phyloP scores from a whole-genome alignment of 2,329 filamentous ascomycete species.

The Trichophyton simii region DNA sequence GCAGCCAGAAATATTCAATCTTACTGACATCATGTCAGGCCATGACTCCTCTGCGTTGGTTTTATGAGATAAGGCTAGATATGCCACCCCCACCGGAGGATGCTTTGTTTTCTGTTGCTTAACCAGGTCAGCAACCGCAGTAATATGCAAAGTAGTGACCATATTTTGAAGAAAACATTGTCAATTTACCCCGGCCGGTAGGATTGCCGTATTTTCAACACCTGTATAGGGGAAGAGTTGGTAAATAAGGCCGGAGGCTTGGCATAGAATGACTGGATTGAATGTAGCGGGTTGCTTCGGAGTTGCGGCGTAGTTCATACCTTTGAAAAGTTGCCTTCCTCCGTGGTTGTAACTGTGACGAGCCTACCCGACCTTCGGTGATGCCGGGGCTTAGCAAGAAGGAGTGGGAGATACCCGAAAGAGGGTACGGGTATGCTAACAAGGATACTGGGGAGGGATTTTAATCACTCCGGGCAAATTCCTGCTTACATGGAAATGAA shows the following conservation, averaged over 20 bases:
- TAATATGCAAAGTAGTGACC: background rate
- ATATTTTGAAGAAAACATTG: background rate
- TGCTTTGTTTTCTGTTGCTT: background rate
- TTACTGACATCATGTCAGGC: background rate
- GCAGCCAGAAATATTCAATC: too few relatives aligned
- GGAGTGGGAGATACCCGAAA: background rate
- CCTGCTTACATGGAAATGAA: background rate
- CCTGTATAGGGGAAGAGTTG: too few relatives aligned
- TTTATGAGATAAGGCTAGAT: constrained; percentile 16
- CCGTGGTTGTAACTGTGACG: background rate
- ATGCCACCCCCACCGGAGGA: background rate
- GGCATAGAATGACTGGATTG: too few relatives aligned
- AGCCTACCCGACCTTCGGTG: background rate
- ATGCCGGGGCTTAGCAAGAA: background rate
- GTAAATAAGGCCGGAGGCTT: too few relatives aligned
- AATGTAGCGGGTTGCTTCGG: background rate
- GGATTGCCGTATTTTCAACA: background rate
- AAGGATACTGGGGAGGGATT: background rate
- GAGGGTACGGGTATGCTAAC: background rate
- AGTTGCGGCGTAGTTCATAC: background rate
- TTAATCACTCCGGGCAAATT: background rate
- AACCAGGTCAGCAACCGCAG: background rate
- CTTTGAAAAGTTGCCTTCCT: background rate
- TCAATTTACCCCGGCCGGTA: background rate
- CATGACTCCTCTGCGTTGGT: background rate